Evolutionary conservation across 495 filamentous ascomycete species (phyloP), one percentile per base, ranked within the genome.

Genomic region (Neurospora sp.): DNA sequence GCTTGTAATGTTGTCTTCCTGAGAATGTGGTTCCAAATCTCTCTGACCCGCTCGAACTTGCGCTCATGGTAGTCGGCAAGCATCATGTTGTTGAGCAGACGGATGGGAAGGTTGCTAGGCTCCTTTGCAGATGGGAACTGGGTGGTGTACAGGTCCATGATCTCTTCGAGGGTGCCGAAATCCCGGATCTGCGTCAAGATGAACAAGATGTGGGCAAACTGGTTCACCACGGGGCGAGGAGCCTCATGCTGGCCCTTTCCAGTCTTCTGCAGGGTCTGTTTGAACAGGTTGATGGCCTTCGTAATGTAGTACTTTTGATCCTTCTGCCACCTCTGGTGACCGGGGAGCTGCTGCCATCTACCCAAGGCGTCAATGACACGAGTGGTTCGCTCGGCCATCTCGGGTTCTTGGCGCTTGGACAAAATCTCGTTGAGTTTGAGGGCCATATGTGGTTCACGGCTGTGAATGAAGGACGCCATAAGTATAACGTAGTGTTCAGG

Each of bases 11-110:
- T 83, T 83, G 5, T 89, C 87, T 73, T 86, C 36, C 83, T 75
- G 38, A 90, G 81, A 7, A 88, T 85, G 36, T 92, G 79, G 5
- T 87, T 73, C 93, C 93, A 96, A 45, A 85, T 91, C 72, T 87
- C 78, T 69, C 87, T 86, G 36, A 94, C 89, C 62, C 87, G 85
- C 34, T 87, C 82, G 73, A 86, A 86, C 39, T 91, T 83, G 10
- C 82, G 77, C 28, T 88, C 87, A 40, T 84, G 81, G 31, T 88
- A 79, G 77, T 92, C 85, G 5, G 87, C 82, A 3, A 84, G 78
- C 91, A 96, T 94, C 36, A 93, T 79, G 10, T 89, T 85, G 70
- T 85, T 85, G 15, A 95, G 80, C 66, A 94, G 82, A 11, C 81
- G 78, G 45, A 92, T 78, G 1, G 92, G 90, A 74, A 83, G 39